phyloP scores from a whole-genome alignment of 176 grass and related monocot genomes.

The Lolium perenne region DNA sequence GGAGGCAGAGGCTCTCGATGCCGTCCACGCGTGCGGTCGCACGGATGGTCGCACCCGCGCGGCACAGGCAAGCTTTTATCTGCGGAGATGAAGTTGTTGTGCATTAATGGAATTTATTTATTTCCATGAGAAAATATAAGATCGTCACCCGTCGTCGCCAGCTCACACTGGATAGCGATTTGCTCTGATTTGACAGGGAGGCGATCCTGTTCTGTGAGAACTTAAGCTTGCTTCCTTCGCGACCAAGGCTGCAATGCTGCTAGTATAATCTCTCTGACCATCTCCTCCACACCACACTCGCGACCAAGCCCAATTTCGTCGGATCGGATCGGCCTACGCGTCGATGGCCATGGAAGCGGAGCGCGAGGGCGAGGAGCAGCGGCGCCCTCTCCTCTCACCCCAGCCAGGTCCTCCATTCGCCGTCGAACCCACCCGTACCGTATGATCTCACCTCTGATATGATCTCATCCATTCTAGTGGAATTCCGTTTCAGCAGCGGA shows the following conservation, averaged over 20 bases:
- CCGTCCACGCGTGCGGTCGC: too few species aligned
- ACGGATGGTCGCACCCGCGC: too few species aligned
- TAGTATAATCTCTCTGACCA: not conserved
- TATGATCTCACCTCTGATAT: not conserved
- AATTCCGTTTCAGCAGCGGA: not conserved
- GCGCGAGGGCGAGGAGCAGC: slow-evolving; percentile 42
- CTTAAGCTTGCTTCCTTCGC: not conserved
- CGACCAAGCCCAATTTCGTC: not conserved
- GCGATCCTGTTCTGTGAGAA: not conserved
- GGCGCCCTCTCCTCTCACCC: slow-evolving; percentile 36
- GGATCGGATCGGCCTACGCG: not conserved
- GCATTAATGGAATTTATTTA: too few species aligned
- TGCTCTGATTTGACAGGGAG: not conserved
- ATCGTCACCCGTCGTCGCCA: not conserved
- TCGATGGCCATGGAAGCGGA: slow-evolving; percentile 31
- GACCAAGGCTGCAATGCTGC: not conserved
- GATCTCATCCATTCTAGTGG: not conserved
- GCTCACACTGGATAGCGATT: slow-evolving; percentile 14
- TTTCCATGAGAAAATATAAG: too few species aligned
- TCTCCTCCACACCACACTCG: not conserved
- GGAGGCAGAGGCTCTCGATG: too few species aligned
- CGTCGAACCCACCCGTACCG: not conserved
- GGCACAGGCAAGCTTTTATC: too few species aligned
- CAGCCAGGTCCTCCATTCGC: slow-evolving; percentile 24
- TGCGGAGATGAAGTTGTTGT: too few species aligned